Evolutionary conservation across 225 moss, liverwort and hornwort species (phyloP).

Genomic region (Sphagnum contortum): DNA sequence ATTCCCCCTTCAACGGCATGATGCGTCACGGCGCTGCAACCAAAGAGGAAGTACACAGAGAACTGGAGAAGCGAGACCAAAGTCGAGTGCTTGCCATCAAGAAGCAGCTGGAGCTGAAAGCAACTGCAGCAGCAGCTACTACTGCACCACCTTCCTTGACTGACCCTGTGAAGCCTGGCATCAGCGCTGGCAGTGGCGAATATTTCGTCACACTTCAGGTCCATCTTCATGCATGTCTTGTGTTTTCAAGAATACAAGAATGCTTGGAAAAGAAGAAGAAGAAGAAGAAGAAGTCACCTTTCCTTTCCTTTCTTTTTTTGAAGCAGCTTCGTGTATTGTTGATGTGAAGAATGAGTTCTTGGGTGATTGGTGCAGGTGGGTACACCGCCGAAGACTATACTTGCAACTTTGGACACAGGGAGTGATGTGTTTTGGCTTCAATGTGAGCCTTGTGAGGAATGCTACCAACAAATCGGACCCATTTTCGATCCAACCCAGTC

Average conservation of each 20-base stretch:
- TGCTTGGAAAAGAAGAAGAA: too few species aligned
- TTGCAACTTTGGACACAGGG: constrained; percentile 72
- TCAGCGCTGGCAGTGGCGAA: constrained; percentile 59
- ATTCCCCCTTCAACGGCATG: constrained; percentile 31
- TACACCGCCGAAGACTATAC: constrained; percentile 28
- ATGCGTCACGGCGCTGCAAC: constrained; percentile 1
- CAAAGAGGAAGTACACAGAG: constrained; percentile 15
- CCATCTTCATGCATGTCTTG: not conserved
- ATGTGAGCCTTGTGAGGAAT: constrained; percentile 57
- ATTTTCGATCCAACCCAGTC: constrained; percentile 50
- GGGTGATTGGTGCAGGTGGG: constrained; percentile 23
- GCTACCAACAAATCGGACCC: constrained; percentile 63
- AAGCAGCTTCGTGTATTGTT: too few species aligned
- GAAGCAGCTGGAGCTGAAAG: constrained; percentile 13
- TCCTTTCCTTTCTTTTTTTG: too few species aligned
- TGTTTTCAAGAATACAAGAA: too few species aligned
- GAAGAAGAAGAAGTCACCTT: too few species aligned
- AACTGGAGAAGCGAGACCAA: constrained; percentile 29
- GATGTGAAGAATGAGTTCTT: too few species aligned
- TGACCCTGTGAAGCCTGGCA: constrained; percentile 39
- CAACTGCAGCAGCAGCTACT: not conserved
- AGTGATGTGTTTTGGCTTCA: constrained; percentile 70
- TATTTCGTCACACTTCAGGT: constrained; percentile 55
- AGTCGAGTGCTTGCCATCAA: constrained; percentile 35
- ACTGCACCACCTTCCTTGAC: constrained; percentile 9